Base-by-base conservation (phyloP, 176 grass and related monocot species). In the Aegilops speltoides region DNA sequence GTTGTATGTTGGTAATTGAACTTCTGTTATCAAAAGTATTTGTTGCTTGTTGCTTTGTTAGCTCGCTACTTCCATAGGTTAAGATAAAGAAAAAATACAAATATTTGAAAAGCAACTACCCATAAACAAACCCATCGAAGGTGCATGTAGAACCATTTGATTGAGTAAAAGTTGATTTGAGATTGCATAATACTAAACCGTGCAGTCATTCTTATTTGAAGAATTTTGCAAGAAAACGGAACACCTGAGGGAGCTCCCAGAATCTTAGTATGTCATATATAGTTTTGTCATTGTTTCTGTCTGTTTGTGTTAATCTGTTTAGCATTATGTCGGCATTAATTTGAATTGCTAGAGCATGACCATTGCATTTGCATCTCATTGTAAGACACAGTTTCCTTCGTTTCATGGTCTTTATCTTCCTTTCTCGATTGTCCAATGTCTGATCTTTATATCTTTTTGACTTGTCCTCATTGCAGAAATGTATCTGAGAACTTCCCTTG, bases 21-120 rank as follows among this genome's bases (percentile, higher is more conserved):
- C 65, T 69, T 82, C 19, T 82, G 64, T 70, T 82, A 36, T 52
- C 6, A 70, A 70, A 82, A 82, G 29, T 82, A n/a, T 54, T 68
- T 5, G 11, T 69, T 82, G 43, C 7, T 84, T 61, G 13, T 13
- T 62, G 48, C 40, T 57, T 62, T 25, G 13, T 59, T 84, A 31
- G 14, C 10, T 56, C 12, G 15, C 32, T 24, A 56, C 36, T 59
- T 28, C 22, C 14, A 66, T 76, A 76, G 1, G 62, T 84, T 26
- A 52, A 28, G 28, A 28, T 82, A 68, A 52, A 43, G 26, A 70
- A 57, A 37, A 34, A 25, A 1, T 48, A 70, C 25, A 82, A 71
- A 82, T 54, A 8, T 12, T 15, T 70, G 22, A 57, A 22, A 19
- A 40, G 7, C 7, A 64, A 20, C 15, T 22, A 17, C 22, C 26